A percentile compares a stretch with the other conserved stretches of the same genome.
Evolutionary conservation across 768 basidiomycete genomes (phyloP).

Genomic region (Thelephora ganbajun): DNA sequence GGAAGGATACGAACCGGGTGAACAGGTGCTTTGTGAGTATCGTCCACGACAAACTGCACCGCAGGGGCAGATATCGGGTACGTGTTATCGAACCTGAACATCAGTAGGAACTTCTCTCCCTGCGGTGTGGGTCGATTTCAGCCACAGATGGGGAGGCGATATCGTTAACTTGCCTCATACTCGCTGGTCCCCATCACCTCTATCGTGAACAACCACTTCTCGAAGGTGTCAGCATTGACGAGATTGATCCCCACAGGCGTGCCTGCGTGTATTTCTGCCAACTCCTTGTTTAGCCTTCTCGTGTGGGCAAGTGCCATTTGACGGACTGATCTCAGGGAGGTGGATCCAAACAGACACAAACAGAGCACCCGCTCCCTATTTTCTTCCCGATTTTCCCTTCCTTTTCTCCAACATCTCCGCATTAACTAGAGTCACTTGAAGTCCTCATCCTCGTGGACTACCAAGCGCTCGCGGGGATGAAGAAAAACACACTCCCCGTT

Average conservation of each 20-base stretch:
- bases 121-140: conserved; percentile 14
- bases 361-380: background rate
- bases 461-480: conserved; percentile 15
- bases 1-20: conserved; percentile 49
- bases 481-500: conserved; percentile 10
- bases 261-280: conserved; percentile 50
- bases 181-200: conserved; percentile 76
- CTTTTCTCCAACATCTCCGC: conserved; percentile 7
- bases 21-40: conserved; percentile 49
- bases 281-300: conserved; percentile 56
- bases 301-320: conserved; percentile 1
- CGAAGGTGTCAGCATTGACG: conserved; percentile 62
- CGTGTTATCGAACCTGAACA: conserved; percentile 68
- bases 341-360: background rate
- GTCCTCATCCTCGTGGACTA: conserved; percentile 9
- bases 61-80: conserved; percentile 85
- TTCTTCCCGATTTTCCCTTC: background rate
- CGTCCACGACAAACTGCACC: conserved; percentile 69
- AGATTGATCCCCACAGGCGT: conserved; percentile 66
- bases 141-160: background rate
- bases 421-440: conserved; percentile 15
- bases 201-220: conserved; percentile 65
- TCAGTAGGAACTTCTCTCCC: conserved; percentile 66
- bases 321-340: background rate
- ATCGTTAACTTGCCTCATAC: conserved; percentile 38